Conservation (phyloP, 129 eudicot species). For the Dittrichia graveolens region DNA sequence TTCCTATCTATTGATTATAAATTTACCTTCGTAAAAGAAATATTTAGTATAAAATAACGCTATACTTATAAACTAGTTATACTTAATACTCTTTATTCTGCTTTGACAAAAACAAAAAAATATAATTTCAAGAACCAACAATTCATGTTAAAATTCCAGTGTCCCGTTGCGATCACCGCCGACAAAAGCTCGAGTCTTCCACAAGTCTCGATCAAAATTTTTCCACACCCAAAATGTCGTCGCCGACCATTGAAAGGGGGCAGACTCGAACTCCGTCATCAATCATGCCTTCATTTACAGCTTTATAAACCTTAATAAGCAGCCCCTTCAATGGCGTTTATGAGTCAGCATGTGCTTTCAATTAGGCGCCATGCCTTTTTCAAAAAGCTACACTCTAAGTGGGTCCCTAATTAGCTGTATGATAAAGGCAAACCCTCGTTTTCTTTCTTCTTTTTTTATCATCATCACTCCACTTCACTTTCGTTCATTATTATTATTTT, state of each 20-base stretch:
- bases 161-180: slow-evolving; percentile 8
- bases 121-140: neutral
- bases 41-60: too few species aligned
- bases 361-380: slow-evolving; percentile 36
- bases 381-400: slow-evolving; percentile 25
- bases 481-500: slow-evolving; percentile 14
- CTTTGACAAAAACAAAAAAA: neutral
- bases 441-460: slow-evolving; percentile 23
- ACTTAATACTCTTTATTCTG: too few species aligned
- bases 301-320: slow-evolving; percentile 11
- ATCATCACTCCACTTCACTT: slow-evolving; percentile 30
- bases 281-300: neutral
- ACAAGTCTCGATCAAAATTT: slow-evolving; percentile 30
- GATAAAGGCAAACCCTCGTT: slow-evolving; percentile 35
- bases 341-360: slow-evolving; percentile 34
- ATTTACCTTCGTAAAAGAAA: too few species aligned
- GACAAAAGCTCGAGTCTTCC: slow-evolving; percentile 35
- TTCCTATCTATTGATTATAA: too few species aligned
- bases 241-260: slow-evolving; percentile 9
- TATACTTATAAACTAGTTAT: too few species aligned
- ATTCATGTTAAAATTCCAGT: neutral
- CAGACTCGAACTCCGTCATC: slow-evolving; percentile 9
- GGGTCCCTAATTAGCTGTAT: slow-evolving; percentile 51
- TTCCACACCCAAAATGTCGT: slow-evolving; percentile 18
- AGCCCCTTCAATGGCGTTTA: slow-evolving; percentile 17